Percentiles rank a stretch among this genome's conserved stretches.
phyloP scores from a whole-genome alignment of 371 early-diverging fungal species.

The Syncephalastrum sp. region DNA sequence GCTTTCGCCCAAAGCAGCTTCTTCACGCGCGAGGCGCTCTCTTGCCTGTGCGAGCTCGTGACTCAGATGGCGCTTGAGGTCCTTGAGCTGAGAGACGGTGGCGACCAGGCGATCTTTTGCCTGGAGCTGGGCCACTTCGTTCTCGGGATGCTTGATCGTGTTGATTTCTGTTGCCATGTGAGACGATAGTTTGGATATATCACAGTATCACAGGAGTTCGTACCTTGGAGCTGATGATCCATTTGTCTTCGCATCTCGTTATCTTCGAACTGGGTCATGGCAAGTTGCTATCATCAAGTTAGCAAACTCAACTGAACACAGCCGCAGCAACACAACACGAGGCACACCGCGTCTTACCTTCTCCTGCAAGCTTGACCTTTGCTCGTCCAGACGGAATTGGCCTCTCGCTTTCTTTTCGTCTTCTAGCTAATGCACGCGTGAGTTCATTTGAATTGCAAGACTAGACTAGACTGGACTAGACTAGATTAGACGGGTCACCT shows the following conservation, averaged over 20 bases:
- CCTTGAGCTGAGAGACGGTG: slow-evolving; percentile 7
- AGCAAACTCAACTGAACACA: neutral
- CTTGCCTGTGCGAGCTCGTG: neutral
- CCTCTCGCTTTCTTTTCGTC: slow-evolving; percentile 11
- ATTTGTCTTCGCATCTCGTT: slow-evolving; percentile 13
- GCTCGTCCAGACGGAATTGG: neutral
- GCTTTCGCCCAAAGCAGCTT: slow-evolving; percentile 19
- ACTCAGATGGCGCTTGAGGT: slow-evolving; percentile 8
- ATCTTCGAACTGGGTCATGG: slow-evolving; percentile 12
- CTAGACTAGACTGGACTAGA: too few species aligned
- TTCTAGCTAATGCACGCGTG: slow-evolving; percentile 16
- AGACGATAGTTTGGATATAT: too few species aligned
- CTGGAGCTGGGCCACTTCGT: too few species aligned
- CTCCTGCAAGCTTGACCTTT: slow-evolving; percentile 1
- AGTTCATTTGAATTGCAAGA: too few species aligned
- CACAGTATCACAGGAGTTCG: too few species aligned
- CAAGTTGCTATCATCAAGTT: slow-evolving; percentile 4
- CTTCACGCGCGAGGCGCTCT: slow-evolving; percentile 7
- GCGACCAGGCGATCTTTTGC: neutral
- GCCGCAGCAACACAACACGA: neutral
- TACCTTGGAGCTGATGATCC: slow-evolving; percentile 2
- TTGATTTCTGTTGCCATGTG: too few species aligned
- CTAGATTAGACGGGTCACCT: slow-evolving; percentile 10
- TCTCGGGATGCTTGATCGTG: too few species aligned
- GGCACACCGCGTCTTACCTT: slow-evolving; percentile 7